phyloP scores from a whole-genome alignment of 164 flowering plant species.

The Vitis amurensis region DNA sequence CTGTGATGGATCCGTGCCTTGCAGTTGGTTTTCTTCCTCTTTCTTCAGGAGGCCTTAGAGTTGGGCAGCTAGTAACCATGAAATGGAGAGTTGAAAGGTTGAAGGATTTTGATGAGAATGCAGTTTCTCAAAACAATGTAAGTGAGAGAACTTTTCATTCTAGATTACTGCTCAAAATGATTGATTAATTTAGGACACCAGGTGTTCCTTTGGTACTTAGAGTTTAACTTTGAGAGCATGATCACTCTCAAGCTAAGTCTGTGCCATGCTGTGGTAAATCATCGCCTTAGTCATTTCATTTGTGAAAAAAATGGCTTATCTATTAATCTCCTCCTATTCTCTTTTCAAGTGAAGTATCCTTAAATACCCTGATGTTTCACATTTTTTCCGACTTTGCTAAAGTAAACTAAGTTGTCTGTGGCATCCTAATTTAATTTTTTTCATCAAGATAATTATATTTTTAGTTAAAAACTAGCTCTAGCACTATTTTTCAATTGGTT shows the following conservation, averaged over 20 bases:
- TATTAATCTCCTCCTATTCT: too few relatives aligned
- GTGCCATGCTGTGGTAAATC: not conserved
- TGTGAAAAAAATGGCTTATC: not conserved
- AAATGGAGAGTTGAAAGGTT: constrained; percentile 92
- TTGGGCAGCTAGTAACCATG: constrained; percentile 87
- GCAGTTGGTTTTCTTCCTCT: constrained; percentile 98
- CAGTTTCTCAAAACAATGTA: constrained; percentile 45
- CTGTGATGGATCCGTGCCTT: constrained; percentile 85
- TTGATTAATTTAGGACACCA: not conserved
- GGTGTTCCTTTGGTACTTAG: not conserved
- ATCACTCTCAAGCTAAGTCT: not conserved
- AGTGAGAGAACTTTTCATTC: constrained; percentile 24
- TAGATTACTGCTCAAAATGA: too few relatives aligned
- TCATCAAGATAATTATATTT: too few relatives aligned
- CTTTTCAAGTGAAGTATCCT: not conserved
- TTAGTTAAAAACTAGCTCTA: too few relatives aligned
- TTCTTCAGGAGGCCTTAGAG: constrained; percentile 76
- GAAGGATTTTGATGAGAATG: constrained; percentile 52
- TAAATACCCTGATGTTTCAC: not conserved
- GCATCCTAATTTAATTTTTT: not conserved
- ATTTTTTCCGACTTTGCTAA: not conserved
- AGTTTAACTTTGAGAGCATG: not conserved
- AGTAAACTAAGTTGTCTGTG: not conserved
- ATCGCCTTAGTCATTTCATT: not conserved
- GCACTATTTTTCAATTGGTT: too few relatives aligned